These are phyloP conservation scores for Saussurea involucrata DNA, from an alignment of 129 eudicot genomes.

Conservation along the genomic window DNA sequence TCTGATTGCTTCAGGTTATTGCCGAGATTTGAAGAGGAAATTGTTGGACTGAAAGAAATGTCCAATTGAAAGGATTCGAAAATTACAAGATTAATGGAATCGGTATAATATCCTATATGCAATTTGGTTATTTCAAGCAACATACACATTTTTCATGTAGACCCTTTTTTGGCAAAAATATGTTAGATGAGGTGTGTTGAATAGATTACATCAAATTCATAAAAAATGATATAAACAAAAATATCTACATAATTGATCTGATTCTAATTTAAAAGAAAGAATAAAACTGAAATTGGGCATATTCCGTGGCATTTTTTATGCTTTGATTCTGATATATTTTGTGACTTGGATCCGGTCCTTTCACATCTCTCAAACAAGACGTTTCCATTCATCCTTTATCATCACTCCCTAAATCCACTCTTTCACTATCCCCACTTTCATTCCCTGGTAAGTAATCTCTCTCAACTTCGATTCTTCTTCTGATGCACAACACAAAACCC, in stretches of 20 bases:
- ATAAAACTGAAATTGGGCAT: not conserved
- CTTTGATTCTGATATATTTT: not conserved
- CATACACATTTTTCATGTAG: not conserved
- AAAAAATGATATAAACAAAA: no score
- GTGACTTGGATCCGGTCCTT: conserved; percentile 15
- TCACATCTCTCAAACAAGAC: conserved; percentile 18
- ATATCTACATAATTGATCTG: no score
- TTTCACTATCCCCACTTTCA: not conserved
- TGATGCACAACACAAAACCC: not conserved
- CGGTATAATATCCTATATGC: conserved; percentile 43
- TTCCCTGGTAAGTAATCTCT: not conserved
- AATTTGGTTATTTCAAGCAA: not conserved
- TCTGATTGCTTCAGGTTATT: conserved; percentile 45
- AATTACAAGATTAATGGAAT: conserved; percentile 56
- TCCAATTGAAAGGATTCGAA: conserved; percentile 70
- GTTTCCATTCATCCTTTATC: conserved; percentile 4
- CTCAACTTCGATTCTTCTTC: not conserved
- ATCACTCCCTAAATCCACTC: conserved; percentile 3
- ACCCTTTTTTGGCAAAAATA: no score
- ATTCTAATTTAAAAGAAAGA: not conserved
- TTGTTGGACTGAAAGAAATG: conserved; percentile 86
- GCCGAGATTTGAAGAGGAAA: conserved; percentile 95
- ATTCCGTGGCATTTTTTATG: not conserved
- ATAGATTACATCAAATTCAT: conserved; percentile 46
- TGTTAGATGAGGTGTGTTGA: no score